Conservation (phyloP, 768 basidiomycete genomes). For the Epithele typhae region DNA sequence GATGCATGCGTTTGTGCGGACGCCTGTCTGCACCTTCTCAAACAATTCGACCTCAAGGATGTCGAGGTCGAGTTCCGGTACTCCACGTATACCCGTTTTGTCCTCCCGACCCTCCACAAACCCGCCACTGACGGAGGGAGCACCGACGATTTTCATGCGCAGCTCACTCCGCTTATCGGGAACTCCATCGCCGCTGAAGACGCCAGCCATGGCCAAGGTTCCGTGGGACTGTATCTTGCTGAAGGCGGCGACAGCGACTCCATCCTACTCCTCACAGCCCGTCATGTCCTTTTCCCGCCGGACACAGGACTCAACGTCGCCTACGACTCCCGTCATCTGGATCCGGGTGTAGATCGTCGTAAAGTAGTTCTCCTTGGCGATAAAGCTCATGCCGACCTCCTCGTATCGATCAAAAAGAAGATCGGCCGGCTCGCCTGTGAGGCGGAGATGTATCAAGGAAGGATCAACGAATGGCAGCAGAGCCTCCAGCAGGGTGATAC, state of each 20-base stretch:
- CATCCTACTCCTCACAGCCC: background rate
- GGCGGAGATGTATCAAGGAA: too few species aligned
- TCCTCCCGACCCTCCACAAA: background rate
- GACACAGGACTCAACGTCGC: background rate
- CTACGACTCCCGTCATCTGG: background rate
- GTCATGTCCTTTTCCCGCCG: conserved; percentile 7
- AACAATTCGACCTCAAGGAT: conserved; percentile 1
- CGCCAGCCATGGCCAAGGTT: conserved; percentile 2
- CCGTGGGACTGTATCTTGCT: conserved; percentile 6
- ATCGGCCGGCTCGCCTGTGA: too few species aligned
- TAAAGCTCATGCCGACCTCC: too few species aligned
- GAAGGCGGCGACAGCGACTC: conserved; percentile 1
- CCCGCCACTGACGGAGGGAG: background rate
- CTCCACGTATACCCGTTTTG: conserved; percentile 1
- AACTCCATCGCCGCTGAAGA: background rate
- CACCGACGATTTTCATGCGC: background rate
- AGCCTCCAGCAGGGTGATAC: too few species aligned
- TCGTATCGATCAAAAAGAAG: too few species aligned
- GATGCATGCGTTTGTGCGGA: background rate
- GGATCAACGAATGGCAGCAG: too few species aligned
- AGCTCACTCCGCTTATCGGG: background rate
- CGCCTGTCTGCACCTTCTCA: conserved; percentile 1
- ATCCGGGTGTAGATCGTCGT: too few species aligned
- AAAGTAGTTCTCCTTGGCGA: too few species aligned
- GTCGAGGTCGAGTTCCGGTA: conserved; percentile 11